Evolutionary conservation across 108 stramenopile genomes (phyloP).

Genomic region (Halocafeteria seosinensis): DNA sequence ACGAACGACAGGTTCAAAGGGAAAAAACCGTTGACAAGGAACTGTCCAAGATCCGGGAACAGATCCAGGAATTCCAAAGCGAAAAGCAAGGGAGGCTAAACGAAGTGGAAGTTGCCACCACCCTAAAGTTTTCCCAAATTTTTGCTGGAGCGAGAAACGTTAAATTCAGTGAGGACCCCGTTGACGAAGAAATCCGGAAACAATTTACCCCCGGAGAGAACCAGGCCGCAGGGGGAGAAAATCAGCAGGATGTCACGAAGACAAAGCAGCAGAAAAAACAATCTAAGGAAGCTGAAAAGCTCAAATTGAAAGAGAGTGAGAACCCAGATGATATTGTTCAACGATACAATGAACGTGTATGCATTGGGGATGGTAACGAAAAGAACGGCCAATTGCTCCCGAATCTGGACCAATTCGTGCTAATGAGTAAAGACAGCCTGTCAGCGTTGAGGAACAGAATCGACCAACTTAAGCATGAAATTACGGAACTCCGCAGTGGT

Average conservation of each 20-base stretch:
- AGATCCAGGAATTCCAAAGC: slow-evolving; percentile 38
- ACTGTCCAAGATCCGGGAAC: slow-evolving; percentile 16
- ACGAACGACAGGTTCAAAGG: slow-evolving; percentile 18
- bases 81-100: slow-evolving; percentile 43
- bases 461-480: slow-evolving; percentile 5
- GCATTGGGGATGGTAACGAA: too few relatives aligned
- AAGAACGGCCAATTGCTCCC: not conserved
- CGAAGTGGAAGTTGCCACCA: slow-evolving; percentile 5
- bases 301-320: too few relatives aligned
- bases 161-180: not conserved
- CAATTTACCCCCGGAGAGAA: not conserved
- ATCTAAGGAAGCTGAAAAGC: not conserved
- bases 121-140: slow-evolving; percentile 13
- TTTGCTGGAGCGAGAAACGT: not conserved
- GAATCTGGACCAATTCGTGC: not conserved
- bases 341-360: too few relatives aligned
- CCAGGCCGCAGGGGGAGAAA: not conserved
- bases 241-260: not conserved
- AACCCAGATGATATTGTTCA: too few relatives aligned
- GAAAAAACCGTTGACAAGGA: slow-evolving; percentile 42
- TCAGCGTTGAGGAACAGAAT: slow-evolving; percentile 1
- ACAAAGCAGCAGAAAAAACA: not conserved
- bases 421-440: slow-evolving; percentile 1
- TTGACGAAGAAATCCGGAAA: not conserved
- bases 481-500: slow-evolving; percentile 13